A percentile compares a stretch with the other conserved stretches of the same genome.
phyloP scores from a whole-genome alignment of 1,284 basidiomycete species.

The Retiboletus flavoniger region DNA sequence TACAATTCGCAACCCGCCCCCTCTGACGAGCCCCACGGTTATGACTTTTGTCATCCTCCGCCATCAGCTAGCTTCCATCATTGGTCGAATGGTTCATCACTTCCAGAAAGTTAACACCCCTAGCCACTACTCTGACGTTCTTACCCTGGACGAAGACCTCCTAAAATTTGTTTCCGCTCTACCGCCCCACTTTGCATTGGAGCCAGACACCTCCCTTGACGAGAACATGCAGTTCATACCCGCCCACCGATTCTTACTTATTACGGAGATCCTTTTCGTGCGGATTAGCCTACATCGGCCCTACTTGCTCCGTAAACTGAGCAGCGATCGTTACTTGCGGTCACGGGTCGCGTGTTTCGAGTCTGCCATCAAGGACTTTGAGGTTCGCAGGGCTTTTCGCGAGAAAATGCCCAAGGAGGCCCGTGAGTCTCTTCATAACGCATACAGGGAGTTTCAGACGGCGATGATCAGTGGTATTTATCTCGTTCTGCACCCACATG shows the following conservation, averaged over 20 bases:
- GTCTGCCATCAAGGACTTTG: constrained; percentile 73
- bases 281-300: constrained; percentile 77
- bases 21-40: constrained; percentile 73
- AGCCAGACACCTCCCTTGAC: constrained; percentile 80
- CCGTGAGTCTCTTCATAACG: constrained; percentile 69
- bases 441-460: constrained; percentile 81
- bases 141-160: constrained; percentile 82
- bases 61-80: constrained; percentile 79
- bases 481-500: constrained; percentile 72
- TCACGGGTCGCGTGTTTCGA: constrained; percentile 79
- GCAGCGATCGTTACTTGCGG: constrained; percentile 71
- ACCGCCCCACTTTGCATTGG: constrained; percentile 74
- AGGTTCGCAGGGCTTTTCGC: constrained; percentile 66
- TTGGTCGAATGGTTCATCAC: constrained; percentile 91
- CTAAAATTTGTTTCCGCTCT: constrained; percentile 73
- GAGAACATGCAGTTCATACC: constrained; percentile 61
- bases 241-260: constrained; percentile 74
- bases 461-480: constrained; percentile 86
- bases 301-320: constrained; percentile 70
- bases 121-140: constrained; percentile 84
- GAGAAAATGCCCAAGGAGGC: constrained; percentile 59
- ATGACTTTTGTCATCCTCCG: constrained; percentile 90
- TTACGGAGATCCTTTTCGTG: constrained; percentile 78
- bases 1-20: constrained; percentile 45
- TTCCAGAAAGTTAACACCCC: constrained; percentile 87